phyloP scores from a whole-genome alignment of 176 grass and related monocot species.

The Calamus simplicifolius region DNA sequence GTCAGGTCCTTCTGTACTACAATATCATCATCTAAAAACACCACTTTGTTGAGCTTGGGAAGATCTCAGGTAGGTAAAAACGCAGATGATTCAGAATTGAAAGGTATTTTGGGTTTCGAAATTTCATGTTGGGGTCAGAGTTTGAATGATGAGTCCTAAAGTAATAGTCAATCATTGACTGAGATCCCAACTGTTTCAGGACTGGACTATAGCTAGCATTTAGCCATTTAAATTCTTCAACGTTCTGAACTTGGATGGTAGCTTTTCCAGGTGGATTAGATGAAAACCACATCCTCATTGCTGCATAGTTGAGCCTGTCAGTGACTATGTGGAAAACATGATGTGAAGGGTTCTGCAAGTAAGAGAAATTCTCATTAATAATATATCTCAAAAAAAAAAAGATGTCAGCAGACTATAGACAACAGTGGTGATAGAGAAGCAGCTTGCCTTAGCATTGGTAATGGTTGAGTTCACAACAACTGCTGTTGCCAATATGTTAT shows the following conservation, averaged over 20 bases:
- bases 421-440: not conserved
- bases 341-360: slow-evolving; percentile 3
- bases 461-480: slow-evolving; percentile 9
- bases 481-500: slow-evolving; percentile 11
- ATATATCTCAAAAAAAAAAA: not conserved
- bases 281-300: slow-evolving; percentile 14
- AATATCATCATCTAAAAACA: slow-evolving; percentile 13
- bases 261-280: slow-evolving; percentile 13
- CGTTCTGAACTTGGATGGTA: slow-evolving; percentile 1
- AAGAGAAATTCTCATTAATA: not conserved
- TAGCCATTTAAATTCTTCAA: slow-evolving; percentile 15
- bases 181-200: slow-evolving; percentile 8
- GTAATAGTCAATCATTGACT: slow-evolving; percentile 10
- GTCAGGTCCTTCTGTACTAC: slow-evolving; percentile 10
- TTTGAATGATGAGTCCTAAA: slow-evolving; percentile 3
- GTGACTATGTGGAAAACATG: slow-evolving; percentile 16
- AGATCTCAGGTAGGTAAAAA: slow-evolving; percentile 15
- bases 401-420: no score
- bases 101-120: slow-evolving; percentile 11
- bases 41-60: slow-evolving; percentile 12
- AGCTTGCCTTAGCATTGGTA: slow-evolving; percentile 7
- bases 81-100: slow-evolving; percentile 10
- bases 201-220: slow-evolving; percentile 15
- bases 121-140: slow-evolving; percentile 6
- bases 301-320: slow-evolving; percentile 4